Percentiles rank a stretch among this genome's conserved stretches.
phyloP scores from a whole-genome alignment of 352 stramenopile species.

The Globisporangium middletonii region DNA sequence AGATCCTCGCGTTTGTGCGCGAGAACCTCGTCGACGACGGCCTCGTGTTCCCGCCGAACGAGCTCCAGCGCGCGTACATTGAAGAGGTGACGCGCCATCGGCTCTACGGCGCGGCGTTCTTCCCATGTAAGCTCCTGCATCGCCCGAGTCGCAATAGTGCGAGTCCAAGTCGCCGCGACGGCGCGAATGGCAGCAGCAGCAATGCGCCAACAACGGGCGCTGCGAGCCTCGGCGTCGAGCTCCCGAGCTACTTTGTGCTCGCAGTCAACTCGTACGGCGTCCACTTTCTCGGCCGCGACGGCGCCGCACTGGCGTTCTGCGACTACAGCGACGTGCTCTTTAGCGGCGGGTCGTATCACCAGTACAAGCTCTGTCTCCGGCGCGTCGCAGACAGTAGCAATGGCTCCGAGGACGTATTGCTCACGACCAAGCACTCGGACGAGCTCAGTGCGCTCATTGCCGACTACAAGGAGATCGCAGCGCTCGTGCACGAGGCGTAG shows the following conservation, averaged over 20 bases:
- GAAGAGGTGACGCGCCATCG: slow-evolving; percentile 75
- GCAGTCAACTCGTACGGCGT: slow-evolving; percentile 89
- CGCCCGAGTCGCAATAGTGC: slow-evolving; percentile 8
- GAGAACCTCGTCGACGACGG: slow-evolving; percentile 46
- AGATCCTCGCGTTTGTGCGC: slow-evolving; percentile 55
- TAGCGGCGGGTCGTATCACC: slow-evolving; percentile 46
- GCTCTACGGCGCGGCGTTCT: slow-evolving; percentile 87
- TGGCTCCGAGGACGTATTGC: slow-evolving; percentile 46
- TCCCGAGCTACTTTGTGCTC: slow-evolving; percentile 85
- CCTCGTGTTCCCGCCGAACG: slow-evolving; percentile 26
- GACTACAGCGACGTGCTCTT: slow-evolving; percentile 61
- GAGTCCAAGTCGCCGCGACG: slow-evolving; percentile 12
- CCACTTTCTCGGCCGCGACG: slow-evolving; percentile 80
- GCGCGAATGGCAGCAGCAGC: slow-evolving; percentile 10
- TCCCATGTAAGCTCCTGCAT: slow-evolving; percentile 68
- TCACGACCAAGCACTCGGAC: slow-evolving; percentile 66
- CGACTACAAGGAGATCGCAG: slow-evolving; percentile 78
- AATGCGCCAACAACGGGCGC: background rate
- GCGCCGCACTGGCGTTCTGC: slow-evolving; percentile 55
- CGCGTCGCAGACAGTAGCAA: slow-evolving; percentile 6
- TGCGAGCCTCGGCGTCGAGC: slow-evolving; percentile 37
- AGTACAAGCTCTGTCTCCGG: slow-evolving; percentile 61
- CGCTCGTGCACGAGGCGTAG: slow-evolving; percentile 46
- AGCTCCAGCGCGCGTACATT: slow-evolving; percentile 82
- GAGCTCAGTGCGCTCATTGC: slow-evolving; percentile 54